Conservation (phyloP, 1,139 yeast genomes). For the Suhomyces taliae region DNA sequence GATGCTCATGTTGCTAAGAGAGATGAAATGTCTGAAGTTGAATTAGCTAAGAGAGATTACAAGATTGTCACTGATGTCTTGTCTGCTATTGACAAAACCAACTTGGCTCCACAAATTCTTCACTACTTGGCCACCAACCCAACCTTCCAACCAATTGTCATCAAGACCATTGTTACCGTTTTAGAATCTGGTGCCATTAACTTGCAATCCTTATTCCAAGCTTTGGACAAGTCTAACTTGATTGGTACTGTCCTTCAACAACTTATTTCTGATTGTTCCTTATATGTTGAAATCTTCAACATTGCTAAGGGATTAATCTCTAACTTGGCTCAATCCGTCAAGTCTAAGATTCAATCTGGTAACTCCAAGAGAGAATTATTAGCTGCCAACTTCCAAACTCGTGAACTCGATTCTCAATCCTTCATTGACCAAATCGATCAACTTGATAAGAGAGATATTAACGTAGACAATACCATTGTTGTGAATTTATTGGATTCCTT, state of each 20-base stretch:
- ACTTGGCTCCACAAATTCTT: constrained; percentile 39
- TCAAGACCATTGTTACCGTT: constrained; percentile 32
- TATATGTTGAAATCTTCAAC: constrained; percentile 39
- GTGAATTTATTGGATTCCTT: constrained; percentile 43
- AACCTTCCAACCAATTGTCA: constrained; percentile 38
- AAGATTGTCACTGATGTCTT: constrained; percentile 45
- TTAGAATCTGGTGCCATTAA: constrained; percentile 35
- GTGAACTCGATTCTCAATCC: constrained; percentile 6
- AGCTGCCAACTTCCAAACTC: constrained; percentile 8
- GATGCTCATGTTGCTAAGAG: constrained; percentile 28
- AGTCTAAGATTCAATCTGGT: constrained; percentile 24
- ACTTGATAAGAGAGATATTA: constrained; percentile 24
- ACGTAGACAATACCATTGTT: constrained; percentile 26
- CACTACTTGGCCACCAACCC: constrained; percentile 36
- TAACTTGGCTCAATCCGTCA: constrained; percentile 32
- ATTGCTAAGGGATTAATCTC: constrained; percentile 31
- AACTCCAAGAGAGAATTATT: constrained; percentile 20
- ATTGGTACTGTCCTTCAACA: constrained; percentile 38
- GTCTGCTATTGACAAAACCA: constrained; percentile 38
- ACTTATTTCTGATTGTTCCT: constrained; percentile 42
- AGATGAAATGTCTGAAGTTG: constrained; percentile 26
- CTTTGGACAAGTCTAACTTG: constrained; percentile 42
- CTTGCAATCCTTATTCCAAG: constrained; percentile 35
- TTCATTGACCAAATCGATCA: constrained; percentile 2
- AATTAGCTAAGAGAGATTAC: constrained; percentile 25